Conservation (phyloP, 2,329 filamentous ascomycete genomes). For the Lecanicillium sp. region DNA sequence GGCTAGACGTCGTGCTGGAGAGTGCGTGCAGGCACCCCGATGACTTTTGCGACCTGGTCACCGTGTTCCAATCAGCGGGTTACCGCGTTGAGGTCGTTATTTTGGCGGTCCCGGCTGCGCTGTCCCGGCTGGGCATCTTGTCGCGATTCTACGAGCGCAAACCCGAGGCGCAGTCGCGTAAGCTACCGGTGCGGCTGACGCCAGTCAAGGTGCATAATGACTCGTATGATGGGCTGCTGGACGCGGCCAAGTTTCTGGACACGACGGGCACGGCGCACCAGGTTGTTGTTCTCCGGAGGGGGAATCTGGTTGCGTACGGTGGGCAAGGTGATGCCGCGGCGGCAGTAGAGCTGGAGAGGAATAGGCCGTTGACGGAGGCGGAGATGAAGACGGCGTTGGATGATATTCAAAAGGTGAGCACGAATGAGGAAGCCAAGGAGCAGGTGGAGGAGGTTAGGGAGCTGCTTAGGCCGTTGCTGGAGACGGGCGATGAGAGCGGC, state of each 20-base stretch:
- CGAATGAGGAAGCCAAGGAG: slow-evolving; percentile 12
- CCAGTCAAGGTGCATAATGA: slow-evolving; percentile 36
- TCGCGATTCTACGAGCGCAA: slow-evolving; percentile 27
- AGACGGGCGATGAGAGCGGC: neutral
- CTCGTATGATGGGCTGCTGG: slow-evolving; percentile 30
- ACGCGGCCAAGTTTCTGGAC: slow-evolving; percentile 30
- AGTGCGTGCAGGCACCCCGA: slow-evolving; percentile 34
- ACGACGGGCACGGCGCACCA: slow-evolving; percentile 19
- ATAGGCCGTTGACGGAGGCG: slow-evolving; percentile 16
- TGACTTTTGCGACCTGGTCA: slow-evolving; percentile 30
- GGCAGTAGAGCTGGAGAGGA: slow-evolving; percentile 18
- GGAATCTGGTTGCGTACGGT: slow-evolving; percentile 25
- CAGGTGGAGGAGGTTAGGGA: slow-evolving; percentile 16
- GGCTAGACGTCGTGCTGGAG: slow-evolving; percentile 33
- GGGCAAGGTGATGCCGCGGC: slow-evolving; percentile 13
- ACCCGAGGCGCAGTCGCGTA: slow-evolving; percentile 24
- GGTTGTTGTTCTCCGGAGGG: slow-evolving; percentile 30
- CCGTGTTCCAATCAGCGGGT: slow-evolving; percentile 21
- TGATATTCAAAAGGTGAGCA: slow-evolving; percentile 17
- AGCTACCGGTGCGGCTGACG: slow-evolving; percentile 31
- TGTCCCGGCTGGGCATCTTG: slow-evolving; percentile 34
- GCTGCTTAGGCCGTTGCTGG: slow-evolving; percentile 17
- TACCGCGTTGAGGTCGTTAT: slow-evolving; percentile 32
- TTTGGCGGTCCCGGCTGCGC: slow-evolving; percentile 31
- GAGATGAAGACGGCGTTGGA: slow-evolving; percentile 17